Percentiles rank a stretch among this genome's conserved stretches.
Conservation (phyloP, 75 land plant species). For the Larix kaempferi region DNA sequence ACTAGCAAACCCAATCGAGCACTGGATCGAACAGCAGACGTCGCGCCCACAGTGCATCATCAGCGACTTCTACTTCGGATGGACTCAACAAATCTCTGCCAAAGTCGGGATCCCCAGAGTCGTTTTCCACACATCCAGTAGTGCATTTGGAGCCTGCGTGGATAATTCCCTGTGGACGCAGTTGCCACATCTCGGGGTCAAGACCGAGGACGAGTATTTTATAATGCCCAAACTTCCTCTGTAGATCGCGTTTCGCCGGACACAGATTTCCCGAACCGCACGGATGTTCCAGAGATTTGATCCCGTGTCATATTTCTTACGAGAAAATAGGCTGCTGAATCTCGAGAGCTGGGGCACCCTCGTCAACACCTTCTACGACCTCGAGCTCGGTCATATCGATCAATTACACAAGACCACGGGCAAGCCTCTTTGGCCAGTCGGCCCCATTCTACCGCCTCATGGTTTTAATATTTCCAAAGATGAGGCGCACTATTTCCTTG, state of each 20-base stretch:
- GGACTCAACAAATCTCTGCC: neutral
- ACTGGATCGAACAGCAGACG: neutral
- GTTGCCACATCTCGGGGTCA: neutral
- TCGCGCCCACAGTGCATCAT: neutral
- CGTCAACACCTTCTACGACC: neutral
- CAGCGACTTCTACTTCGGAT: constrained; percentile 4
- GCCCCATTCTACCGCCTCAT: neutral
- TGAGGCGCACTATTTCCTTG: neutral
- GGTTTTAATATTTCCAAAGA: neutral
- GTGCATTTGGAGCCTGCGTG: neutral
- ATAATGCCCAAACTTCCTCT: neutral
- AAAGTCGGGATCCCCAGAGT: neutral
- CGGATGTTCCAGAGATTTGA: neutral
- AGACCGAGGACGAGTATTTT: neutral
- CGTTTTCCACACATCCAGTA: neutral
- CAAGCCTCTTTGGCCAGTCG: neutral
- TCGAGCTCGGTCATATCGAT: neutral
- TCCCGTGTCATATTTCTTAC: neutral
- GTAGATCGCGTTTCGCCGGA: neutral
- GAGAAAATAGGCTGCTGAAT: constrained; percentile 1
- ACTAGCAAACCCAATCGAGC: neutral
- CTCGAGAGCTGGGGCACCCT: neutral
- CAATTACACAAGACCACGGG: neutral
- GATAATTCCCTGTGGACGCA: neutral
- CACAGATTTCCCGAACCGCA: neutral